These are phyloP conservation scores for Nicotiana sylvestris DNA, from an alignment of 257 asterid genomes.

Conservation along the genomic window DNA sequence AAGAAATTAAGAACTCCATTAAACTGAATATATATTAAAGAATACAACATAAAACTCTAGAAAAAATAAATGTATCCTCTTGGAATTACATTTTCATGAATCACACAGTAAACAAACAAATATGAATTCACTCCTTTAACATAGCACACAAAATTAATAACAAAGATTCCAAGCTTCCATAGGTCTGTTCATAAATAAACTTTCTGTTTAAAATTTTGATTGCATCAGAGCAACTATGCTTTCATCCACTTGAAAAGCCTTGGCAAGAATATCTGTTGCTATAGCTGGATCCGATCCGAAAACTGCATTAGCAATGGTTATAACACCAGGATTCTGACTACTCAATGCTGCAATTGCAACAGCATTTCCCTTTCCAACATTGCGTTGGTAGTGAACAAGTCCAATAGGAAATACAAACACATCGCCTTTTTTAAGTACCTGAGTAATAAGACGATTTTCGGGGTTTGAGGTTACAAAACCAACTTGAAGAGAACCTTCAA, in stretches of 20 bases:
- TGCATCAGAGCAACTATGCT: not conserved
- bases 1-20: no score
- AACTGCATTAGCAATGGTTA: not conserved
- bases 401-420: constrained; percentile 22
- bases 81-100: not conserved
- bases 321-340: constrained; percentile 14
- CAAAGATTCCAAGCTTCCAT: not conserved
- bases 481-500: not conserved
- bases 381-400: constrained; percentile 22
- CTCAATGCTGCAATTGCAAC: constrained; percentile 13
- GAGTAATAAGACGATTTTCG: not conserved
- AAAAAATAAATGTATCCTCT: no score
- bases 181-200: not conserved
- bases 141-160: not conserved
- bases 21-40: no score
- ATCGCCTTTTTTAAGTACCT: constrained; percentile 17
- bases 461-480: constrained; percentile 4
- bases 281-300: not conserved
- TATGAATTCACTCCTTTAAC: not conserved
- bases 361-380: not conserved
- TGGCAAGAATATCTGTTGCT: constrained; percentile 2
- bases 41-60: no score
- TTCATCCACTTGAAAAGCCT: constrained; percentile 9
- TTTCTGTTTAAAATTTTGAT: not conserved
- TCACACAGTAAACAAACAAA: not conserved